phyloP scores from a whole-genome alignment of 2,329 filamentous ascomycete species.

The Chalaropsis ovoidea region DNA sequence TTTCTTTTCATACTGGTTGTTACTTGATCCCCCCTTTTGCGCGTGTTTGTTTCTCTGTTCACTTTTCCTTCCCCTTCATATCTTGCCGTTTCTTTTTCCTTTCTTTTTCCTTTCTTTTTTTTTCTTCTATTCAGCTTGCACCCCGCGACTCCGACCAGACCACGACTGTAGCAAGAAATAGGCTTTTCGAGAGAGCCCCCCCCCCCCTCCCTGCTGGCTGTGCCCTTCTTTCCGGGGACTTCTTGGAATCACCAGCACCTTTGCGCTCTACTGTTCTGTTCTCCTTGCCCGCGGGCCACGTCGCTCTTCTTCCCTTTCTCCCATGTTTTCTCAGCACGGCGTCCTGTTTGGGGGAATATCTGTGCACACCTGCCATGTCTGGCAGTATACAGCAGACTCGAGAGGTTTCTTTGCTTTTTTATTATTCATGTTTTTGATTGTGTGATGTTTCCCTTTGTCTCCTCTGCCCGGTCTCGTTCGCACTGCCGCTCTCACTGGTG shows the following conservation, averaged over 20 bases:
- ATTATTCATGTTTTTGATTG: background rate
- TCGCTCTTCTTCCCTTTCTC: too few species aligned
- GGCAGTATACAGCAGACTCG: slow-evolving; percentile 1
- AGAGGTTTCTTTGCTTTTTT: background rate
- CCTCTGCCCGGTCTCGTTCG: background rate
- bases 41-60: slow-evolving; percentile 10
- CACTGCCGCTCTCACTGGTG: too few species aligned
- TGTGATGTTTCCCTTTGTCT: slow-evolving; percentile 2
- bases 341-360: slow-evolving; percentile 7
- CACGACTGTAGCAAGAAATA: too few species aligned
- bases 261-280: too few species aligned
- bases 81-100: slow-evolving; percentile 27
- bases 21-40: slow-evolving; percentile 22
- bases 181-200: too few species aligned
- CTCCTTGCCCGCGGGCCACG: too few species aligned
- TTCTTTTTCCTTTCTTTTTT: slow-evolving; percentile 27
- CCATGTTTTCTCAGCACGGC: background rate
- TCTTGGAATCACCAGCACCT: too few species aligned
- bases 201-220: too few species aligned
- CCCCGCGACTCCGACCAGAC: background rate
- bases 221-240: too few species aligned
- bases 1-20: background rate
- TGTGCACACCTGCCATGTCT: background rate
- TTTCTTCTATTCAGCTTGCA: slow-evolving; percentile 10
- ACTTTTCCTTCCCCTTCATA: slow-evolving; percentile 28